Evolutionary conservation across 768 basidiomycete species (phyloP).

Genomic region (Termitomyces sp.): DNA sequence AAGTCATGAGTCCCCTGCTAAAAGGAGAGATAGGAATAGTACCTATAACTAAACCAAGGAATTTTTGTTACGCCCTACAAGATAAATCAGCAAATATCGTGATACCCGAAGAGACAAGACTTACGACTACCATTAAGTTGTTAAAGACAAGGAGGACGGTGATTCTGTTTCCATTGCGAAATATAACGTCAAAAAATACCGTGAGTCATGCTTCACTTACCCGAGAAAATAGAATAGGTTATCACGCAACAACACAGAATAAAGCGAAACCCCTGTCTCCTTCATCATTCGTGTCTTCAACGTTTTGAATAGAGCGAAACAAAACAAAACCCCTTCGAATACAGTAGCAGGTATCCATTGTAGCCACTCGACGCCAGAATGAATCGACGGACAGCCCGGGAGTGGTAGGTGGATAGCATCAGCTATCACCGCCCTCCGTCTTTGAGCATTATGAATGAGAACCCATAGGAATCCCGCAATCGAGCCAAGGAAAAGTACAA

Average conservation of each 20-base stretch:
- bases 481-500: slow-evolving; percentile 32
- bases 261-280: slow-evolving; percentile 24
- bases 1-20: background rate
- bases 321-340: slow-evolving; percentile 38
- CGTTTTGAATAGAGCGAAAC: slow-evolving; percentile 33
- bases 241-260: slow-evolving; percentile 33
- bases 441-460: slow-evolving; percentile 30
- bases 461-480: slow-evolving; percentile 39
- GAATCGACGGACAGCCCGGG: slow-evolving; percentile 18
- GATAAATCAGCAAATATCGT: background rate
- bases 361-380: slow-evolving; percentile 12
- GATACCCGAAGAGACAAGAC: background rate
- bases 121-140: slow-evolving; percentile 40
- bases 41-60: slow-evolving; percentile 43
- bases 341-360: slow-evolving; percentile 15
- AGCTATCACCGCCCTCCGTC: slow-evolving; percentile 30
- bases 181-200: background rate
- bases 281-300: slow-evolving; percentile 19
- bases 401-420: slow-evolving; percentile 30
- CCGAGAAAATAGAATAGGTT: slow-evolving; percentile 41
- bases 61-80: slow-evolving; percentile 35
- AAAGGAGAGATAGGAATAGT: slow-evolving; percentile 19
- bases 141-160: slow-evolving; percentile 36
- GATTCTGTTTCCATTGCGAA: slow-evolving; percentile 23
- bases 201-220: slow-evolving; percentile 16